A percentile compares a stretch with the other conserved stretches of the same genome.
Evolutionary conservation across 139 green algal genomes (phyloP).

Genomic region (Choricystis sp.): DNA sequence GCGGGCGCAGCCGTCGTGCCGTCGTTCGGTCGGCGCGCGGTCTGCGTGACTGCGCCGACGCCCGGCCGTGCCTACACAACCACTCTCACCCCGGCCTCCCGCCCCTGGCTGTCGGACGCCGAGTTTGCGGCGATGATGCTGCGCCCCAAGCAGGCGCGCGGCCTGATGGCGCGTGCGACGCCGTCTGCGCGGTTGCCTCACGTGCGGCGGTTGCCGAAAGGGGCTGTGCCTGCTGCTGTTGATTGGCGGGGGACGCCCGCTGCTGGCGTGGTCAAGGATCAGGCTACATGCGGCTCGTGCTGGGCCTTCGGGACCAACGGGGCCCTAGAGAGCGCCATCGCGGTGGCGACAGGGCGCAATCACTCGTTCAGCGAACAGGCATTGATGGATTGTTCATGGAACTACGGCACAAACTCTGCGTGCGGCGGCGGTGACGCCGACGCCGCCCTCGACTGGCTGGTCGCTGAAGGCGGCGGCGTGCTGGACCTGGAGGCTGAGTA

Average conservation of each 20-base stretch:
- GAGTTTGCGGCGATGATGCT: too few relatives aligned
- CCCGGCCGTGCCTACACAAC: too few relatives aligned
- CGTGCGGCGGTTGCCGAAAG: too few relatives aligned
- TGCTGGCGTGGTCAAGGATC: conserved; percentile 43
- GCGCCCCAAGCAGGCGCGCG: too few relatives aligned
- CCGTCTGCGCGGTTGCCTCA: too few relatives aligned
- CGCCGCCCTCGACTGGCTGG: conserved; percentile 11
- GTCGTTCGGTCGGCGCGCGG: too few relatives aligned
- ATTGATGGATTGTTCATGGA: conserved; percentile 53
- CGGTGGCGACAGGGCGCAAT: conserved; percentile 32
- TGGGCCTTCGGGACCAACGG: conserved; percentile 35
- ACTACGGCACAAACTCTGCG: conserved; percentile 15
- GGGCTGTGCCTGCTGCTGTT: conserved; percentile 27
- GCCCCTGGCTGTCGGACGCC: too few relatives aligned
- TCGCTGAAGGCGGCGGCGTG: conserved; percentile 12
- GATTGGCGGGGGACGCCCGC: conserved; percentile 48
- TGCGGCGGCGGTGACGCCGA: conserved; percentile 25
- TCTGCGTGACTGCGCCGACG: too few relatives aligned
- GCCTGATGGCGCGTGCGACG: too few relatives aligned
- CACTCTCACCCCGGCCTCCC: too few relatives aligned
- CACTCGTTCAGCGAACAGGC: conserved; percentile 49
- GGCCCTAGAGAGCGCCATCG: conserved; percentile 44
- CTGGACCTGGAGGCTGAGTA: conserved; percentile 17
- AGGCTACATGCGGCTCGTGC: conserved; percentile 44
- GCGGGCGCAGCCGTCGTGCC: too few relatives aligned